Evolutionary conservation across 1,284 basidiomycete species (phyloP).

Genomic region (Melanopsichium pennsylvanicum): DNA sequence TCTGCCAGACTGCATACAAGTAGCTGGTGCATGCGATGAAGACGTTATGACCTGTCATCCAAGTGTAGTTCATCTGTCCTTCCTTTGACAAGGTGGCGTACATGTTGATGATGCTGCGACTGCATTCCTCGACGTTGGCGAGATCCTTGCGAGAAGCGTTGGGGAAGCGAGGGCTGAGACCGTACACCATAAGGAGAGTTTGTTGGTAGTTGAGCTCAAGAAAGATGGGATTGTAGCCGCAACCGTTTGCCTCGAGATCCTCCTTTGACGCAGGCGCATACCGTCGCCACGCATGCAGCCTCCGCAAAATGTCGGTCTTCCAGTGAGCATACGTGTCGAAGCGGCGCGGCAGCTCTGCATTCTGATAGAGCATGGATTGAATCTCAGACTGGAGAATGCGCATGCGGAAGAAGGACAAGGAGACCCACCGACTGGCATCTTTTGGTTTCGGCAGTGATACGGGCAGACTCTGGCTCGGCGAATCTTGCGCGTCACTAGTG

Average conservation of each 20-base stretch:
- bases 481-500: constrained; percentile 10
- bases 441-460: constrained; percentile 32
- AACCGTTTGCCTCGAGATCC: constrained; percentile 35
- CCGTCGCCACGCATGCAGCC: constrained; percentile 37
- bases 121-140: constrained; percentile 44
- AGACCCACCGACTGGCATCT: constrained; percentile 45
- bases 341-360: constrained; percentile 45
- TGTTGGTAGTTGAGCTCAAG: constrained; percentile 52
- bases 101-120: constrained; percentile 51
- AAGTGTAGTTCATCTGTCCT: constrained; percentile 48
- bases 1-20: constrained; percentile 46
- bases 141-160: constrained; percentile 40
- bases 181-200: constrained; percentile 48
- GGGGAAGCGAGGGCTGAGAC: constrained; percentile 43
- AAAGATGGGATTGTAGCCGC: constrained; percentile 50
- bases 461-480: neutral
- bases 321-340: constrained; percentile 38
- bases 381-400: constrained; percentile 47
- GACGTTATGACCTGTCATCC: constrained; percentile 50
- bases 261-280: constrained; percentile 43
- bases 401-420: constrained; percentile 47
- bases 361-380: constrained; percentile 41
- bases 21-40: constrained; percentile 44
- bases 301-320: constrained; percentile 44
- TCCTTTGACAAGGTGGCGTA: constrained; percentile 47